A percentile compares a stretch with the other conserved stretches of the same genome.
Conservation (phyloP, 208 protist species). For the Leishmania turanica region DNA sequence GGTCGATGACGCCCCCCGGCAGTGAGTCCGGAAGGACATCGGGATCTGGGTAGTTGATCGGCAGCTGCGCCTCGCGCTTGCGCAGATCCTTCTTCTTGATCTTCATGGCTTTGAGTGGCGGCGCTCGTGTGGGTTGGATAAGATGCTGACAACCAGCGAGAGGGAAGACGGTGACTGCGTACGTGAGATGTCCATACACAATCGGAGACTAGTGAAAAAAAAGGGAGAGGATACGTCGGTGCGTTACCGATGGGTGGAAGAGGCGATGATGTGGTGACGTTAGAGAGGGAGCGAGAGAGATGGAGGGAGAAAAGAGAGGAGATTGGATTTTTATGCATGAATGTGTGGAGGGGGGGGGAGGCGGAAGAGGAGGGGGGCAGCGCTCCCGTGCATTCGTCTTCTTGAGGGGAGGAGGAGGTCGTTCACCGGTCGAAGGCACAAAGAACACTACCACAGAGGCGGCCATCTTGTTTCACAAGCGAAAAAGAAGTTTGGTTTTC, state of each 20-base stretch:
- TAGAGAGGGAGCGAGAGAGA: conserved; percentile 7
- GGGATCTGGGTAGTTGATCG: conserved; percentile 91
- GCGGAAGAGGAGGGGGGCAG: neutral
- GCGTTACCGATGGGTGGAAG: neutral
- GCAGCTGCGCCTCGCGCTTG: conserved; percentile 79
- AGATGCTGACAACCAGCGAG: neutral
- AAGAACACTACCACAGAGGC: neutral
- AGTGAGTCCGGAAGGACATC: conserved; percentile 49
- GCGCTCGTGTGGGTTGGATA: neutral
- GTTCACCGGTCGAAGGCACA: neutral
- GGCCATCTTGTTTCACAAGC: neutral
- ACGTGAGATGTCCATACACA: neutral
- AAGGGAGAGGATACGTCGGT: neutral
- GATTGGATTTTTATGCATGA: neutral
- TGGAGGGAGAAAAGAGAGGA: neutral
- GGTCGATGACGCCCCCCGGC: conserved; percentile 50
- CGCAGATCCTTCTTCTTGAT: conserved; percentile 93
- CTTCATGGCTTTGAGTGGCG: conserved; percentile 50
- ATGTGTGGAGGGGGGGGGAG: neutral
- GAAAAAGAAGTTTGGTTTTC: neutral
- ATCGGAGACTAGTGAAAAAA: neutral
- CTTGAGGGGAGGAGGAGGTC: too few relatives aligned
- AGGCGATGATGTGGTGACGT: neutral
- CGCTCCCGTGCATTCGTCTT: neutral
- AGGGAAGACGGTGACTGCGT: neutral